These are phyloP conservation scores for Blastosporella zonata DNA, from an alignment of 1,284 basidiomycete genomes.

Conservation along the genomic window DNA sequence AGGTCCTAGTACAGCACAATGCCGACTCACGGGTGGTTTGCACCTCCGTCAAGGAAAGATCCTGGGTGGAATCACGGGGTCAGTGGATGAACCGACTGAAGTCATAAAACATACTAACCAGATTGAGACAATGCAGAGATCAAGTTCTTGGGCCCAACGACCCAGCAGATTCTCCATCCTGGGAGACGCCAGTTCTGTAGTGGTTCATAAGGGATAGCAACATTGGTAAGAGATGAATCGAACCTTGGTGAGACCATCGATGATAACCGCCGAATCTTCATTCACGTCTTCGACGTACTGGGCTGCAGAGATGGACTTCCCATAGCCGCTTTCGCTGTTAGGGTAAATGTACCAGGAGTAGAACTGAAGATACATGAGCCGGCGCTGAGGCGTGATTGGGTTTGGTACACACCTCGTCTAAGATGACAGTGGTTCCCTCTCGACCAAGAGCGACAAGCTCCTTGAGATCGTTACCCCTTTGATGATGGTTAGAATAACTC, in stretches of 20 bases:
- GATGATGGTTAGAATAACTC: slow-evolving; percentile 2
- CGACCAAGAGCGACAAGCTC: slow-evolving; percentile 73
- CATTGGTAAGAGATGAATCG: not conserved
- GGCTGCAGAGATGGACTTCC: slow-evolving; percentile 81
- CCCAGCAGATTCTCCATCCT: slow-evolving; percentile 95
- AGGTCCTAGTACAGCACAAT: not conserved
- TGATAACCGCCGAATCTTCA: slow-evolving; percentile 76
- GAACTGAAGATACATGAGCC: slow-evolving; percentile 47
- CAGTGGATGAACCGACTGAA: slow-evolving; percentile 5
- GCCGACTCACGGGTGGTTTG: slow-evolving; percentile 74
- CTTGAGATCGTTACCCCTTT: slow-evolving; percentile 76
- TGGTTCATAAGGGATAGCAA: not conserved
- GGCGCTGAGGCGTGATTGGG: slow-evolving; percentile 1
- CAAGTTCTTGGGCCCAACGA: slow-evolving; percentile 89
- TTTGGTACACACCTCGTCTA: slow-evolving; percentile 69
- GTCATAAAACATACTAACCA: slow-evolving; percentile 36
- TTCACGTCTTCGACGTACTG: slow-evolving; percentile 86
- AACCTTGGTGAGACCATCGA: slow-evolving; percentile 92
- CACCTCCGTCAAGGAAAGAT: slow-evolving; percentile 86
- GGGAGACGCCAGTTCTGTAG: slow-evolving; percentile 83
- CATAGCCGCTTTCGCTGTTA: slow-evolving; percentile 70
- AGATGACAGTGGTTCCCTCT: slow-evolving; percentile 76
- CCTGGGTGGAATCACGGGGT: slow-evolving; percentile 32
- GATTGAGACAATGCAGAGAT: slow-evolving; percentile 85
- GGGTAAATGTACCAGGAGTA: slow-evolving; percentile 93